Evolutionary conservation across 352 stramenopile genomes (phyloP).

Genomic region (Pythium aristosporum): DNA sequence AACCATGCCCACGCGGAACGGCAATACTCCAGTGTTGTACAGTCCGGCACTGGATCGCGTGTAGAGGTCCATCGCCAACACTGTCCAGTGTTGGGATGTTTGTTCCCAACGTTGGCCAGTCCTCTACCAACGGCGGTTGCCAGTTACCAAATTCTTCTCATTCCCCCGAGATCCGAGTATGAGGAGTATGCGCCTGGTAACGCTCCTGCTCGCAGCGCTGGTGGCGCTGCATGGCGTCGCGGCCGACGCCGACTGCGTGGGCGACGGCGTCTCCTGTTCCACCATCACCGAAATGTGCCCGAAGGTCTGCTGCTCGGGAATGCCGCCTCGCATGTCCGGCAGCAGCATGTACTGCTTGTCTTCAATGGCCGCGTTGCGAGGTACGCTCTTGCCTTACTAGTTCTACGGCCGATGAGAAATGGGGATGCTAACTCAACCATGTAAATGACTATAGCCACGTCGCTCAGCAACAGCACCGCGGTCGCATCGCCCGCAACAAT

Average conservation of each 20-base stretch:
- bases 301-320: slow-evolving; percentile 17
- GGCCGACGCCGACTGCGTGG: slow-evolving; percentile 20
- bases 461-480: background rate
- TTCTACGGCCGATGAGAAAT: background rate
- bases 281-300: slow-evolving; percentile 5
- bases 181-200: slow-evolving; percentile 7
- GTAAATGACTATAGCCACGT: background rate
- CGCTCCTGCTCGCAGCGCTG: slow-evolving; percentile 6
- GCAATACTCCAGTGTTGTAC: too few species aligned
- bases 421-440: background rate
- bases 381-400: background rate
- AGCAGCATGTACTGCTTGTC: slow-evolving; percentile 8
- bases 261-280: slow-evolving; percentile 16
- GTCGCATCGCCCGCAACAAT: background rate
- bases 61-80: background rate
- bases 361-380: slow-evolving; percentile 5
- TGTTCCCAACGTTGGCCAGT: background rate
- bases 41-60: too few species aligned
- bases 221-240: slow-evolving; percentile 1
- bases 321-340: slow-evolving; percentile 3
- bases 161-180: slow-evolving; percentile 4
- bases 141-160: slow-evolving; percentile 12
- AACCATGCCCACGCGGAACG: background rate
- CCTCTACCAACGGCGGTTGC: background rate
- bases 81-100: background rate